Base-by-base conservation (phyloP, 306 rosid species). In the Cucurbita ficifolia region DNA sequence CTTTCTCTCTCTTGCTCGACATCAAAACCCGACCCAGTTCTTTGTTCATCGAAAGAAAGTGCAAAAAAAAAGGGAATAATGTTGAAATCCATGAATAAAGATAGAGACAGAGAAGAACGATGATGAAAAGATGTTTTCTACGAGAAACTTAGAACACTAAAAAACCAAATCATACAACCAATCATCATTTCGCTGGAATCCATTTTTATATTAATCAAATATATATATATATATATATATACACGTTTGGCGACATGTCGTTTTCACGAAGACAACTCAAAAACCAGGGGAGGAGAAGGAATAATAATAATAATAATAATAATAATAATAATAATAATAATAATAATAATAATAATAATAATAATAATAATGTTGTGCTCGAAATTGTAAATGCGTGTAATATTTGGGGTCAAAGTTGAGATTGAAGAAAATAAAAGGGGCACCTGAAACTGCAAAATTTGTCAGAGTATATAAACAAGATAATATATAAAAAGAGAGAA, bases 231-330 rank as follows among this genome's bases (percentile, higher is more conserved):
- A 74, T 56, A 67, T 29, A 35, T 60, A 71, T 9, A 72, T 70
- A 73, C 78, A 82, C 73, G 92, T 92, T 87, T 86, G 97, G 97
- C 89, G 81, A 75, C 82, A 75, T 57, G 93, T 94, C 97, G 79
- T 82, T 94, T 89, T 90, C 98, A 86, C 59, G 19, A 65, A 5
- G 22, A 39, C 79, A 76, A 82, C 79, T 75, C 80, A 72, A 76
- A 81, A 76, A 70, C 80, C 83, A 83, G 81, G 82, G 9, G 7
- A 4, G 12, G 2, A 85, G 80, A 78, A 86, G 56, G 38, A 57
- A 54, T 1, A 3, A n/a, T n/a, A n/a, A n/a, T n/a, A n/a, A n/a
- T n/a, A n/a, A n/a, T n/a, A n/a, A n/a, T n/a, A n/a, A n/a, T n/a
- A 24, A 24, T 29, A 29, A 29, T 29, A 29, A 29, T 29, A 29